phyloP scores from a whole-genome alignment of 2,329 filamentous ascomycete species.

The Colletotrichum destructivum region DNA sequence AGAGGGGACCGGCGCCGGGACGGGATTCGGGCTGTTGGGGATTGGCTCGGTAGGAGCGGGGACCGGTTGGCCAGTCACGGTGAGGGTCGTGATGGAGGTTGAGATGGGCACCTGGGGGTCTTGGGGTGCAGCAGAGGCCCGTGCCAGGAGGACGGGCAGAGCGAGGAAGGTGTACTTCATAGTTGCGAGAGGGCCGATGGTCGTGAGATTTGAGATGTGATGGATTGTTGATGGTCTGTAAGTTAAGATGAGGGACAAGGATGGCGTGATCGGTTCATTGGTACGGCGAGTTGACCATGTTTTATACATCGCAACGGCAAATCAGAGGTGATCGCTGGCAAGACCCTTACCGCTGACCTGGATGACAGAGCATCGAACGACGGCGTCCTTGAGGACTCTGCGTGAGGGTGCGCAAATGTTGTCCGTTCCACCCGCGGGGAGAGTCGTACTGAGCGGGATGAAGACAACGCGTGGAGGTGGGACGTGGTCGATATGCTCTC shows the following conservation, averaged over 20 bases:
- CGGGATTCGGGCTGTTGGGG: conserved; percentile 23
- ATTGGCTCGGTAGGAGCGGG: conserved; percentile 25
- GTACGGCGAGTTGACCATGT: not conserved
- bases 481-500: not conserved
- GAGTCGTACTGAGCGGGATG: conserved; percentile 20
- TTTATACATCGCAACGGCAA: conserved; percentile 27
- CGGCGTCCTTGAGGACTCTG: not conserved
- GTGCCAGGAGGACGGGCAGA: conserved; percentile 18
- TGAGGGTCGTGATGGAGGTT: conserved; percentile 32
- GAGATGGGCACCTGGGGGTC: conserved; percentile 21
- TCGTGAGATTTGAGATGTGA: not conserved
- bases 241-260: conserved; percentile 6
- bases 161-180: conserved; percentile 32
- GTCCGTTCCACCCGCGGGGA: conserved; percentile 35
- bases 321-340: not conserved
- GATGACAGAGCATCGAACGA: not conserved
- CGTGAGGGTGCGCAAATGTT: conserved; percentile 18
- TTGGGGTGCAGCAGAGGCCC: conserved; percentile 34
- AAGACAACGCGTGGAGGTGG: conserved; percentile 6
- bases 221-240: not conserved
- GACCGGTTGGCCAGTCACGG: conserved; percentile 21
- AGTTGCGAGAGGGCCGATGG: not conserved
- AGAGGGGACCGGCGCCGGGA: conserved; percentile 10
- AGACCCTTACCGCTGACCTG: too few relatives aligned
- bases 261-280: conserved; percentile 18